Evolutionary conservation across 2,329 filamentous ascomycete species (phyloP).

Genomic region (Arachnomyces sp.): DNA sequence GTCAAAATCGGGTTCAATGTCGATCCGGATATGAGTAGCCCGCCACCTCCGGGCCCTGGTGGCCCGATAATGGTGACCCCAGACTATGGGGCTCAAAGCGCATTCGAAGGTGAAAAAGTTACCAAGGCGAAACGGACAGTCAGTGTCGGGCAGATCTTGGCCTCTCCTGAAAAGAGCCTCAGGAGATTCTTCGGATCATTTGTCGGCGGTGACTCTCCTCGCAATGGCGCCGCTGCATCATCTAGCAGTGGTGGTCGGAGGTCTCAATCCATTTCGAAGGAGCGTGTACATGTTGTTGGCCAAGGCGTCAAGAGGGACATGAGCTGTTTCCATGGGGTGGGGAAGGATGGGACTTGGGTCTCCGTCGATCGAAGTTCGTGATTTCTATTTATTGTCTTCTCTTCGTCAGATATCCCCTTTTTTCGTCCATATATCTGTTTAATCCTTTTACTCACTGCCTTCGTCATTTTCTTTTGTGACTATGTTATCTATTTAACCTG

Average conservation of each 20-base stretch:
- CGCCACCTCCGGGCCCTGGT: slow-evolving; percentile 14
- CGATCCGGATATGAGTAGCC: slow-evolving; percentile 12
- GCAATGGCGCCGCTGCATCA: neutral
- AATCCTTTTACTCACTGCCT: too few species aligned
- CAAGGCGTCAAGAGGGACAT: too few species aligned
- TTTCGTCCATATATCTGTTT: too few species aligned
- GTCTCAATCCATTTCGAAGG: neutral
- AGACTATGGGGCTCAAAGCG: slow-evolving; percentile 14
- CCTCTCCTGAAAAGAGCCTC: neutral
- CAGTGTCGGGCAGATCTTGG: neutral
- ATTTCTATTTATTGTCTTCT: too few species aligned
- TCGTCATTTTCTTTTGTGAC: slow-evolving; percentile 2
- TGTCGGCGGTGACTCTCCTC: neutral
- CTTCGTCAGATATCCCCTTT: too few species aligned
- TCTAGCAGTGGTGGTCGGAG: slow-evolving; percentile 1
- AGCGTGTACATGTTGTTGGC: too few species aligned
- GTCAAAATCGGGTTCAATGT: slow-evolving; percentile 7
- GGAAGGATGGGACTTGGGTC: slow-evolving; percentile 16
- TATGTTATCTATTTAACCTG: neutral
- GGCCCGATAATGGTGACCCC: slow-evolving; percentile 17
- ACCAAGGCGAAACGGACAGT: neutral
- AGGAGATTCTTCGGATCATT: neutral
- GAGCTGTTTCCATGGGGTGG: slow-evolving; percentile 12
- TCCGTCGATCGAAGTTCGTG: neutral
- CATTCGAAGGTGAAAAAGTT: slow-evolving; percentile 15